phyloP scores from a whole-genome alignment of 345 rosid species.

The Erysimum cheiranthoides region DNA sequence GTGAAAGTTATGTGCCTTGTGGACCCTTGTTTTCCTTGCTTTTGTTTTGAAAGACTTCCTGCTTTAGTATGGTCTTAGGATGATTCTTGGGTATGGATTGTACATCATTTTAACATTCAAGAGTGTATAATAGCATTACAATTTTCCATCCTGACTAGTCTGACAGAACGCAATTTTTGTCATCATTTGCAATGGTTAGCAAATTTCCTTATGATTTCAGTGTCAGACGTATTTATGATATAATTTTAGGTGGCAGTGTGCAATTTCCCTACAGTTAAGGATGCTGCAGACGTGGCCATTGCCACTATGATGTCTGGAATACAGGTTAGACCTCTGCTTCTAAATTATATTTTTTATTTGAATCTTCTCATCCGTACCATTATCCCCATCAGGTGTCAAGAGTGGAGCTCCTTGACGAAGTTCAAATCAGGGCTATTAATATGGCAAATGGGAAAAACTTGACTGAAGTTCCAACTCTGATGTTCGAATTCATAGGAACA shows the following conservation, averaged over 20 bases:
- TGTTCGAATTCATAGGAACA: constrained; percentile 95
- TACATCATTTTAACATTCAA: not conserved
- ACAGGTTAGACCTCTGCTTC: constrained; percentile 60
- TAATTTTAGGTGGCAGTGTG: constrained; percentile 89
- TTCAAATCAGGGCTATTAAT: constrained; percentile 83
- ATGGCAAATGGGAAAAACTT: constrained; percentile 82
- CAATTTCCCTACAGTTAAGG: constrained; percentile 88
- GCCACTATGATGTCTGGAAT: constrained; percentile 84
- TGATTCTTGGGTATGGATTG: not conserved
- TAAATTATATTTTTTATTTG: not conserved
- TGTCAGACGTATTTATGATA: not conserved
- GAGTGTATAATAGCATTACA: not conserved
- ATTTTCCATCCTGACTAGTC: not conserved
- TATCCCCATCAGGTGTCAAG: constrained; percentile 70
- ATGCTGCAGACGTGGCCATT: constrained; percentile 98
- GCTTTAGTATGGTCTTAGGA: not conserved
- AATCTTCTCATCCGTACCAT: constrained; percentile 33
- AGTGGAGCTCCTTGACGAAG: constrained; percentile 91
- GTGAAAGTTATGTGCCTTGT: not conserved
- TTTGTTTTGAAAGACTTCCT: not conserved
- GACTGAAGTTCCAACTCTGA: constrained; percentile 83
- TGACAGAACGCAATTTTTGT: constrained; percentile 8
- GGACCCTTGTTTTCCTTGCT: not conserved
- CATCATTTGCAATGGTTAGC: not conserved
- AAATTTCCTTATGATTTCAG: not conserved